Evolutionary conservation across 768 basidiomycete genomes (phyloP), one percentile per base, ranked within the genome.

Genomic region (Kwoniella heveanensis): DNA sequence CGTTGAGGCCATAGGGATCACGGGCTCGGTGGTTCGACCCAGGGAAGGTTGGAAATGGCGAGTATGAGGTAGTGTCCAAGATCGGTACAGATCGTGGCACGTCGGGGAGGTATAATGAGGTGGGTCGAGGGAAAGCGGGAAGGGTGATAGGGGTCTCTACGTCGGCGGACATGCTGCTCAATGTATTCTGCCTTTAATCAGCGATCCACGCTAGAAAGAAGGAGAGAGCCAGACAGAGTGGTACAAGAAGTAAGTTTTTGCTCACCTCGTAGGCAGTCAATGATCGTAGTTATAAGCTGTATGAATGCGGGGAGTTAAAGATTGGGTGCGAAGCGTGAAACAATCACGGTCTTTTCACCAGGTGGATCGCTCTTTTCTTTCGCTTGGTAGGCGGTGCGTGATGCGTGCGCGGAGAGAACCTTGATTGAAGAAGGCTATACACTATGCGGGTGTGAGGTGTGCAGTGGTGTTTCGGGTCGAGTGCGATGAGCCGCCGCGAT

Each of bases 1-100:
- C 67, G 50, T 77, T 67, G 22, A 77, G 62, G 10, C 70, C 72
- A 54, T 70, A 71, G 2, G 74, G 72, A 58, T 77, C 76, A n/a
- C 70, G 21, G 25, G 51, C 47, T 27, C 44, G 39, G 19, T 57
- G 24, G 1, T 25, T 51, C 4, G 73, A 53, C 7, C 72, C 72
- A 8, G 68, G 65, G 48, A 76, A 70, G 17, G 63, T 60, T 2
- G 74, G 74, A 52, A 71, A 76, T 13, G 74, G 74, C 12, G 70
- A 69, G 54, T 73, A 76, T 10, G 72, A 70, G 8, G 68, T 68
- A 9, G 69, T 58, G 25, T 69, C 62, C 36, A 75, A 59, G 6
- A 75, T 62, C 1, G 57, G 30, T 1, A 67, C 51, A 27, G 69
- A 55, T 61, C 63, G n/a, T 30, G 52, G 30, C 61, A 65, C 29